Evolutionary conservation across 768 basidiomycete species (phyloP).

Genomic region (Termitomyces sp.): DNA sequence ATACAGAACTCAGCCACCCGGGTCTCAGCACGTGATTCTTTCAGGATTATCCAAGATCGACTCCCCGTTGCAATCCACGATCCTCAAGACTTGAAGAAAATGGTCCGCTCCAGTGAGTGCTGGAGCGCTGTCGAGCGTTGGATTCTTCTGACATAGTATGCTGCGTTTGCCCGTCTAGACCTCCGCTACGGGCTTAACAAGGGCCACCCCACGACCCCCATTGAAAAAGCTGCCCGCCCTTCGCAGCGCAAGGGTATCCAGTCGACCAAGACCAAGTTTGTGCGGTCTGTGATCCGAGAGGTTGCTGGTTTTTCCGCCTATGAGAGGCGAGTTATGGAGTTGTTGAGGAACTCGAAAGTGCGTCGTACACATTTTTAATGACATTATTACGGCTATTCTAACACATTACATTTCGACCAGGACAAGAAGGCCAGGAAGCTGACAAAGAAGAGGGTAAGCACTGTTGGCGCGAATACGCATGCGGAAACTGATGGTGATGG

Average conservation of each 20-base stretch:
- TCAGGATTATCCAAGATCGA: conserved; percentile 17
- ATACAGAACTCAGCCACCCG: conserved; percentile 55
- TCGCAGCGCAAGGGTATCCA: conserved; percentile 90
- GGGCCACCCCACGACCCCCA: conserved; percentile 84
- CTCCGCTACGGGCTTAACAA: conserved; percentile 81
- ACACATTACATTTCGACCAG: conserved; percentile 30
- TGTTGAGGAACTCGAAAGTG: conserved; percentile 97
- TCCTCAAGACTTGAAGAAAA: conserved; percentile 59
- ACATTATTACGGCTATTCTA: neutral
- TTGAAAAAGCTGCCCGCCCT: conserved; percentile 70
- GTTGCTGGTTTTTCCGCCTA: conserved; percentile 97
- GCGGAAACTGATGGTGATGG: conserved; percentile 4
- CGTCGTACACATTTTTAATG: conserved; percentile 19
- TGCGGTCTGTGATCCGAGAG: conserved; percentile 91
- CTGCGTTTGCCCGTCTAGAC: conserved; percentile 41
- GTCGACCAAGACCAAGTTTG: conserved; percentile 89
- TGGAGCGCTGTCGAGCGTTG: neutral
- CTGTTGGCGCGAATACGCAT: conserved; percentile 14
- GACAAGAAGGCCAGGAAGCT: conserved; percentile 99
- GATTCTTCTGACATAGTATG: conserved; percentile 6
- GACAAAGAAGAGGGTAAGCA: conserved; percentile 94
- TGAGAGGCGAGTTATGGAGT: conserved; percentile 96
- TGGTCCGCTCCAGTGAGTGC: conserved; percentile 73
- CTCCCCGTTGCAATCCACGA: conserved; percentile 27
- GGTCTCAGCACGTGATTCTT: conserved; percentile 27